Conservation (phyloP, 1,284 basidiomycete genomes). For the Cystobasidiaceae sp. region DNA sequence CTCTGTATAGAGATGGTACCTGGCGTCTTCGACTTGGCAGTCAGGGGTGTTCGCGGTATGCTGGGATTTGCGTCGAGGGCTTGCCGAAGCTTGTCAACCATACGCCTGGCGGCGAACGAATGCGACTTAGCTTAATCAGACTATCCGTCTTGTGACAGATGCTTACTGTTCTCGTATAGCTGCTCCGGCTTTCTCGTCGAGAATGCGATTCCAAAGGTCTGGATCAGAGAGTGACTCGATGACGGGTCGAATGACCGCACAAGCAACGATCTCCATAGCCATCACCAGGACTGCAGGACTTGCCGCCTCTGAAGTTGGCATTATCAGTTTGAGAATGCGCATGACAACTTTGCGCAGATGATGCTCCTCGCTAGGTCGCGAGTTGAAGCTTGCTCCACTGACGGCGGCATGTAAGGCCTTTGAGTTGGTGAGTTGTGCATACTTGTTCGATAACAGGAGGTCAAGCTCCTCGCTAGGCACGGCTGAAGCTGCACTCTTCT, state of each 20-base stretch:
- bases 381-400: conserved; percentile 76
- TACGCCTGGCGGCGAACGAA: conserved; percentile 44
- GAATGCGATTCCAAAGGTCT: conserved; percentile 90
- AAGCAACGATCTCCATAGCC: conserved; percentile 74
- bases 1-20: conserved; percentile 42
- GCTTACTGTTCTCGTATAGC: conserved; percentile 82
- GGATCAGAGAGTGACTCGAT: conserved; percentile 90
- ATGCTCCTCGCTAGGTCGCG: conserved; percentile 78
- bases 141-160: too few relatives aligned
- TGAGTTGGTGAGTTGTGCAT: conserved; percentile 55
- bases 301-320: conserved; percentile 68
- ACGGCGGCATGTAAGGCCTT: conserved; percentile 67
- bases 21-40: not conserved
- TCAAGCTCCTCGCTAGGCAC: conserved; percentile 83
- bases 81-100: conserved; percentile 53
- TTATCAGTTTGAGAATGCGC: conserved; percentile 61
- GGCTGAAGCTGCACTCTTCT: conserved; percentile 63
- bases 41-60: not conserved
- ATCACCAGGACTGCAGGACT: conserved; percentile 69
- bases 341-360: conserved; percentile 71
- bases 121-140: not conserved
- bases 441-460: conserved; percentile 70
- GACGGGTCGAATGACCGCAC: conserved; percentile 72
- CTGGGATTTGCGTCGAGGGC: conserved; percentile 48
- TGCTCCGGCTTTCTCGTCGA: conserved; percentile 83